Base-by-base conservation (phyloP, 2,329 filamentous ascomycete genomes). In the Sphaerulina vaccinii region DNA sequence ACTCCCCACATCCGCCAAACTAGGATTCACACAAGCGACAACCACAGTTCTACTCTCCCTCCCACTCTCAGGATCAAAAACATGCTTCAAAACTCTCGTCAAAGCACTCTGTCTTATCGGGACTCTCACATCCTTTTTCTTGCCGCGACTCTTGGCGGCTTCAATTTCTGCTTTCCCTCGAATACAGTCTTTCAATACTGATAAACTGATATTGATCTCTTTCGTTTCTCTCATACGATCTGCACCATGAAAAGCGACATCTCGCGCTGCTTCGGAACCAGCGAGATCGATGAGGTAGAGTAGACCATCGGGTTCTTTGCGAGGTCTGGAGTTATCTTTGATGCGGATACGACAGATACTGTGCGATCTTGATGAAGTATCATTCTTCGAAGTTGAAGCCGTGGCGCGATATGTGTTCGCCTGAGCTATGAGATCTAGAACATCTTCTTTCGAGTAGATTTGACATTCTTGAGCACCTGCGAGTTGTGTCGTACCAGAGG, bases 251-350 rank as follows among this genome's bases (percentile, higher is more conserved):
- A 37, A 19, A 3, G 43, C 33, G 22, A 52, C 32, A 18, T 55
- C 53, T 21, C 53, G 42, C 5, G 53, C 53, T 1, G 49, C 49
- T 46, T 55, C 53, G 5, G 53, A 55, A 2, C 53, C 53, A 2
- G 53, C 53, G 11, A 55, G 36, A 29, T 55, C 53, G 15, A 55
- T 33, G 5, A 55, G 53, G 24, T 52, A 55, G 15, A 55, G 43
- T 11, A 49, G 21, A 2, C 53, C 49, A 35, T 49, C 44, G 19
- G 15, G 15, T 35, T 13, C 16, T 2, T 22, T n/a, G 5, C 38
- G 18, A 3, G 18, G 2, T 10, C 15, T 13, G 11, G 29, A 19
- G 10, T 5, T 19, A 23, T 49, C 29, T 19, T 33, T 19, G 37
- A 55, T 40, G 1, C 49, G 49, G 23, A 55, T 35, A 16, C 49